phyloP scores from a whole-genome alignment of 257 asterid species.

The Mitragyna speciosa region DNA sequence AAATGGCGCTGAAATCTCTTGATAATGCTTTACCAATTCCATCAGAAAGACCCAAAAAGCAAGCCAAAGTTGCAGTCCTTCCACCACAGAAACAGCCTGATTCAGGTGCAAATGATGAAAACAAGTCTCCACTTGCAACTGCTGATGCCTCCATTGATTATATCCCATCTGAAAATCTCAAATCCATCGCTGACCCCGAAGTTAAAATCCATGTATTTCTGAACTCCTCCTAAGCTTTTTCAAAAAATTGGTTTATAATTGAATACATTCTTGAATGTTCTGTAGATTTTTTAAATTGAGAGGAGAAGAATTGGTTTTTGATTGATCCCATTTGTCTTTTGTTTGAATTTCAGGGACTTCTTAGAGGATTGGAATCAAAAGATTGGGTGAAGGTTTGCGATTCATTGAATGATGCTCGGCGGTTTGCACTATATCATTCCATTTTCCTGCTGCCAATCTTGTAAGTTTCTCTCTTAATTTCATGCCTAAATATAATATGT shows the following conservation, averaged over 20 bases:
- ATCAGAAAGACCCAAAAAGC: constrained; percentile 76
- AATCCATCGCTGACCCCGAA: constrained; percentile 62
- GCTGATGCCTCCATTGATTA: constrained; percentile 73
- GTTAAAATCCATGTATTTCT: constrained; percentile 53
- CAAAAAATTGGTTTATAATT: background rate
- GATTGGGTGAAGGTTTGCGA: constrained; percentile 95
- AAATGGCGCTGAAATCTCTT: constrained; percentile 81
- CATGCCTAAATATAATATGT: background rate
- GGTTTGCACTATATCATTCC: constrained; percentile 73
- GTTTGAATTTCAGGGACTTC: constrained; percentile 53
- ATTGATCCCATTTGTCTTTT: background rate
- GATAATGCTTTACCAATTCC: constrained; percentile 68
- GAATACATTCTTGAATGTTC: background rate
- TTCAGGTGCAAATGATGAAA: constrained; percentile 66
- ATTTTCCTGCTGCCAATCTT: constrained; percentile 58
- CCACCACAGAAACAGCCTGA: constrained; percentile 43
- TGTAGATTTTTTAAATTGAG: background rate
- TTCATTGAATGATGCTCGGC: constrained; percentile 75
- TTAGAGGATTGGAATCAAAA: constrained; percentile 84
- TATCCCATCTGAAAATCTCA: constrained; percentile 59
- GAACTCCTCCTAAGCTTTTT: background rate
- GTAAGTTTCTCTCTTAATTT: constrained; percentile 38
- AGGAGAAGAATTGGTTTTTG: background rate
- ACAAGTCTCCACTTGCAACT: constrained; percentile 42
- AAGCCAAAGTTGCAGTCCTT: constrained; percentile 44